Conservation (phyloP, 2,329 filamentous ascomycete genomes). For the Cladosporium phlei region DNA sequence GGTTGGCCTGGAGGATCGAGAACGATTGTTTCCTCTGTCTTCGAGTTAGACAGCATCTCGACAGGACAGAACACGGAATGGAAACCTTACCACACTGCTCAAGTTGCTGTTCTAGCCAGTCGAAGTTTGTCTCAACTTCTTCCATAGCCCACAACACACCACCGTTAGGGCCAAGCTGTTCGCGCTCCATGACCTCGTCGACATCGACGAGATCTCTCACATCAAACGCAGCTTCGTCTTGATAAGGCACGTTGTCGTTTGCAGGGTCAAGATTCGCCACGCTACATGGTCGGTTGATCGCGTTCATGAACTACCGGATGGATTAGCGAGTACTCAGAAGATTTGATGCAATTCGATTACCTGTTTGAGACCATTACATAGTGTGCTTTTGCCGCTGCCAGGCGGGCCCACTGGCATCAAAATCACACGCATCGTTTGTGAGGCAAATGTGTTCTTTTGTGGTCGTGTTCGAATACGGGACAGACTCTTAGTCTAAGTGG, state of each 20-base stretch:
- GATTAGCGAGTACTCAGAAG: background rate
- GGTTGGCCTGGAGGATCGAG: constrained; percentile 98
- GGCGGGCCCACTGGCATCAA: constrained; percentile 63
- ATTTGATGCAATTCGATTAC: background rate
- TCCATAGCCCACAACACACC: constrained; percentile 90
- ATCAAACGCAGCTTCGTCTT: constrained; percentile 68
- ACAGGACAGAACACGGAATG: too few species aligned
- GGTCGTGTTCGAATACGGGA: too few species aligned
- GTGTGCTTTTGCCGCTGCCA: constrained; percentile 92
- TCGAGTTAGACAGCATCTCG: too few species aligned
- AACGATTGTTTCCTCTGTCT: constrained; percentile 75
- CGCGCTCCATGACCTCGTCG: constrained; percentile 91
- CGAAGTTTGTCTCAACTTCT: constrained; percentile 88
- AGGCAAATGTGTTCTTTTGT: background rate
- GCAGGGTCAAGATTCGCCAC: constrained; percentile 96
- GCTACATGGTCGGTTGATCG: constrained; percentile 90
- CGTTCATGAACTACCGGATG: constrained; percentile 65
- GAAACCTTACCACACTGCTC: constrained; percentile 47
- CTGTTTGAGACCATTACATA: constrained; percentile 98
- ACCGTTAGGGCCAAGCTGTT: constrained; percentile 86
- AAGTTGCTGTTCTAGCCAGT: constrained; percentile 81
- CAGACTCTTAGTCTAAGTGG: too few species aligned
- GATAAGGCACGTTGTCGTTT: constrained; percentile 87
- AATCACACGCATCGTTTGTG: constrained; percentile 15
- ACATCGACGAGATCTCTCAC: constrained; percentile 84